Conservation (phyloP, 176 grass and related monocot species). For the Tillandsia leiboldiana region DNA sequence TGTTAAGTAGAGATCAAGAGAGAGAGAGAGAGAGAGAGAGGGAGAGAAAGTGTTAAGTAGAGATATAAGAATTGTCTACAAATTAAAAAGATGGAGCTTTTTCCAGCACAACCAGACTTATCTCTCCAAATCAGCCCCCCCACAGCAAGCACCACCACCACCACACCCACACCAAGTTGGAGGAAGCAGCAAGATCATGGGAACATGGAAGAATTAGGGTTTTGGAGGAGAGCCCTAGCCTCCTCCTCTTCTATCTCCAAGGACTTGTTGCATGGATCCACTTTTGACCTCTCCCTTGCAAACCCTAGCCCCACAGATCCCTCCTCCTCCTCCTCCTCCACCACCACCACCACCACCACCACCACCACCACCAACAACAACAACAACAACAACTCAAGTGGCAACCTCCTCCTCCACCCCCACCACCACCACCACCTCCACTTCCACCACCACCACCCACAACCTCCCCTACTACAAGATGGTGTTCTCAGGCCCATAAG, state of each 20-base stretch:
- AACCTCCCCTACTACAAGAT: background rate
- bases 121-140: slow-evolving; percentile 11
- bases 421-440: background rate
- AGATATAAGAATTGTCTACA: background rate
- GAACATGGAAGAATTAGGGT: slow-evolving; percentile 16
- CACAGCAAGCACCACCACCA: background rate
- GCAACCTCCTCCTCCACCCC: background rate
- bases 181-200: background rate
- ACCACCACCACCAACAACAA: background rate
- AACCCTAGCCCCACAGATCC: background rate
- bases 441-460: slow-evolving; percentile 6
- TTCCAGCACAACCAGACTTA: slow-evolving; percentile 8
- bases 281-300: slow-evolving; percentile 11
- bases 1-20: background rate
- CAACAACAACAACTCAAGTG: background rate
- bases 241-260: slow-evolving; percentile 1
- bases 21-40: background rate
- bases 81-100: slow-evolving; percentile 6
- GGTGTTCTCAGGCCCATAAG: slow-evolving; percentile 20
- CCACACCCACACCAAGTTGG: background rate
- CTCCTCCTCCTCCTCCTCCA: background rate
- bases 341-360: background rate
- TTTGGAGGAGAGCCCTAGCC: slow-evolving; percentile 4
- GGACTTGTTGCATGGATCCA: background rate
- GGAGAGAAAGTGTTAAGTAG: background rate